phyloP scores from a whole-genome alignment of 2,329 filamentous ascomycete species.

The Claviceps fusiformis region DNA sequence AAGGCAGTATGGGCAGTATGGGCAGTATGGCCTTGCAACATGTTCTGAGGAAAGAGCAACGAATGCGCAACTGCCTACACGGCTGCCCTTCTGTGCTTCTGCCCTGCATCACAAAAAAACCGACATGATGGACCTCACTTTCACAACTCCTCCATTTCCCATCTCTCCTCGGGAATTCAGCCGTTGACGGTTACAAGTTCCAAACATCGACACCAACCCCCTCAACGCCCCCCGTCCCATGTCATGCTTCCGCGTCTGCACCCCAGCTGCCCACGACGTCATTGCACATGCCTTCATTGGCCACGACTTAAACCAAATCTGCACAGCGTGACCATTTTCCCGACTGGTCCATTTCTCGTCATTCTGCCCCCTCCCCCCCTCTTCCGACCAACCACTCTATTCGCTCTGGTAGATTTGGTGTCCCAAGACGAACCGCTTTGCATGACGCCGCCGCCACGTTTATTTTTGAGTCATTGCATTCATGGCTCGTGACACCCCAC shows the following conservation, averaged over 20 bases:
- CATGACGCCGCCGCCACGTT: background rate
- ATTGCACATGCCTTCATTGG: background rate
- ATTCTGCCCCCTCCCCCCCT: too few species aligned
- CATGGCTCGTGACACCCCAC: background rate
- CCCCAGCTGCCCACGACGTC: slow-evolving; percentile 1
- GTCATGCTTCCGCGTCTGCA: background rate
- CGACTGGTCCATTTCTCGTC: background rate
- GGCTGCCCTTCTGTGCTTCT: too few species aligned
- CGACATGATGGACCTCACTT: too few species aligned
- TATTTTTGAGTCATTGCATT: background rate
- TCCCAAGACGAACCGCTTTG: background rate
- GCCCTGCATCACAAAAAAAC: too few species aligned
- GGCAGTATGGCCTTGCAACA: too few species aligned
- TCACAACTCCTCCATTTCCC: background rate
- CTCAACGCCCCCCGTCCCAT: background rate
- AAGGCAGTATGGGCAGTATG: too few species aligned
- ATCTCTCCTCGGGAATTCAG: background rate
- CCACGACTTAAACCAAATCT: background rate
- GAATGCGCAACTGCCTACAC: too few species aligned
- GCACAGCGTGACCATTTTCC: background rate
- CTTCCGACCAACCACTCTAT: background rate
- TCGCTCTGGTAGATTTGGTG: background rate
- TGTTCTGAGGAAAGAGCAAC: too few species aligned
- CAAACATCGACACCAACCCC: background rate
- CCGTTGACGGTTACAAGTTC: background rate